A percentile compares a stretch with the other conserved stretches of the same genome.
Conservation (phyloP, 306 rosid genomes). For the Sicyos edulis region DNA sequence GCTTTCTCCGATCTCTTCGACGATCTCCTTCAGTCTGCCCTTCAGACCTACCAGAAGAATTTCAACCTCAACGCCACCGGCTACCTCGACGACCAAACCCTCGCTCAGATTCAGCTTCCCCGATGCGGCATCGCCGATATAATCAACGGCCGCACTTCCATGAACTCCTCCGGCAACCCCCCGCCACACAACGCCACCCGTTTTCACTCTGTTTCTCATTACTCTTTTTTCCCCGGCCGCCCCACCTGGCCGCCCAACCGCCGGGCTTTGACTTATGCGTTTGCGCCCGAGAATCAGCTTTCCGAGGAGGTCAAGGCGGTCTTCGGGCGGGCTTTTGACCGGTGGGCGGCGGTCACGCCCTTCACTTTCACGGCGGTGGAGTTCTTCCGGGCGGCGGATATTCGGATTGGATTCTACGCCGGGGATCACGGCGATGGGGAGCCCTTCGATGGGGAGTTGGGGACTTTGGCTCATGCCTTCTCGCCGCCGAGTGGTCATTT, state of each 20-base stretch:
- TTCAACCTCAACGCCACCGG: conserved; percentile 85
- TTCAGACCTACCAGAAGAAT: conserved; percentile 56
- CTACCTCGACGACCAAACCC: conserved; percentile 45
- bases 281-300: conserved; percentile 39
- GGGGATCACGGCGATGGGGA: conserved; percentile 93
- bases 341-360: conserved; percentile 67
- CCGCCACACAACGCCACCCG: conserved; percentile 9
- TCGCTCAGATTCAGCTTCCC: conserved; percentile 37
- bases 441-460: conserved; percentile 66
- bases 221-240: conserved; percentile 41
- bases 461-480: conserved; percentile 85
- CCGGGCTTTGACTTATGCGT: conserved; percentile 51
- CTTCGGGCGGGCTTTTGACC: conserved; percentile 45
- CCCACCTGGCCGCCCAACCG: conserved; percentile 63
- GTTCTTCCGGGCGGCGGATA: conserved; percentile 32
- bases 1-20: conserved; percentile 70
- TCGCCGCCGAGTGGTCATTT: conserved; percentile 73
- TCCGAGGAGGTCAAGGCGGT: conserved; percentile 34
- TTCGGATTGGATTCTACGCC: conserved; percentile 49
- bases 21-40: conserved; percentile 40
- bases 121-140: conserved; percentile 68
- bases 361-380: conserved; percentile 38
- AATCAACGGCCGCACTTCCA: conserved; percentile 19
- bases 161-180: conserved; percentile 40
- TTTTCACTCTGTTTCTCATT: conserved; percentile 64